Percentiles rank a stretch among this genome's conserved stretches.
phyloP scores from a whole-genome alignment of 352 stramenopile species.

The Globisporangium okanoganense region DNA sequence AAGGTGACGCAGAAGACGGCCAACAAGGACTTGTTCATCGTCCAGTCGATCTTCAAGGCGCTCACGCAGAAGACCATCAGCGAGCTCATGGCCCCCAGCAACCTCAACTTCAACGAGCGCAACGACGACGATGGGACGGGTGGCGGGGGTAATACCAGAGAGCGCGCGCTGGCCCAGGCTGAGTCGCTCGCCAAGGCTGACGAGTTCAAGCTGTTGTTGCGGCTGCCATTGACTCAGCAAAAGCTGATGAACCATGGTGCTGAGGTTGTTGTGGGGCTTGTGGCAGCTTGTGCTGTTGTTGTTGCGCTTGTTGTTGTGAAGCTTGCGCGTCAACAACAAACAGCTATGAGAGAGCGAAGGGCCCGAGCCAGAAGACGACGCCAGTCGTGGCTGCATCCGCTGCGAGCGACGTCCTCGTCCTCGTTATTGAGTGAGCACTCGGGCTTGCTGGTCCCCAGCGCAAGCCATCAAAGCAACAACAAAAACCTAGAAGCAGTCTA shows the following conservation, averaged over 20 bases:
- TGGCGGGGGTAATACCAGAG: background rate
- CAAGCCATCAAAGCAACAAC: background rate
- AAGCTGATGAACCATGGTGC: background rate
- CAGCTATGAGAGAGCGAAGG: background rate
- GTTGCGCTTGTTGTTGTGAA: too few species aligned
- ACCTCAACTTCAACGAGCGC: slow-evolving; percentile 24
- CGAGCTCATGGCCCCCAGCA: slow-evolving; percentile 29
- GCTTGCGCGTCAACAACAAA: background rate
- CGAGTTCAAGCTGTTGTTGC: background rate
- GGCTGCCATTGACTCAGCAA: background rate
- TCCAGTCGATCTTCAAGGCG: slow-evolving; percentile 39
- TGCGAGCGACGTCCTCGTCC: background rate
- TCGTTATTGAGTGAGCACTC: background rate
- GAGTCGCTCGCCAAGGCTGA: background rate
- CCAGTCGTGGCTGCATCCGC: background rate
- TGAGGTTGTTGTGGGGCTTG: background rate
- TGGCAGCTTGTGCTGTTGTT: too few species aligned
- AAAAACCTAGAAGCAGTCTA: background rate
- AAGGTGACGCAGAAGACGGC: slow-evolving; percentile 29
- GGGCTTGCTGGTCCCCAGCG: background rate
- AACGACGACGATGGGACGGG: background rate
- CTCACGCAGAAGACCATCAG: slow-evolving; percentile 28
- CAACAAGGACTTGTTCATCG: slow-evolving; percentile 25
- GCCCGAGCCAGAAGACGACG: background rate
- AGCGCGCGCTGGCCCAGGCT: background rate